Evolutionary conservation across 73 alveolate genomes (phyloP).

Genomic region (Blepharisma stoltei): DNA sequence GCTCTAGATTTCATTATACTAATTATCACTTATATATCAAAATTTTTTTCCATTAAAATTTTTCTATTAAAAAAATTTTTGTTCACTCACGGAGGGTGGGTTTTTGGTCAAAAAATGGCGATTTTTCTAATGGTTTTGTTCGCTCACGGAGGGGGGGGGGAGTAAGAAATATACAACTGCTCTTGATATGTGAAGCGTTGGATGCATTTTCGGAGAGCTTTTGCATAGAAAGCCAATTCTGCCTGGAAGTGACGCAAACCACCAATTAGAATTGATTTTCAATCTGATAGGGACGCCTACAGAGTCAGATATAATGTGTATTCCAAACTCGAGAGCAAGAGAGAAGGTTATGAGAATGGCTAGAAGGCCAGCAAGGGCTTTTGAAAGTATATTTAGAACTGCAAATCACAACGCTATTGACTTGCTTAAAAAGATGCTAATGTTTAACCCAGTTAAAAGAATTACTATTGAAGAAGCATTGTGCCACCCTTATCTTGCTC

Average conservation of each 20-base stretch:
- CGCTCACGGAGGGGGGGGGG: no score
- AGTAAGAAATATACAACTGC: constrained; percentile 47
- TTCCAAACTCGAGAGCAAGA: constrained; percentile 58
- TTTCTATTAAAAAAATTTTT: no score
- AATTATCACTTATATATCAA: no score
- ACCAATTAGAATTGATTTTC: constrained; percentile 80
- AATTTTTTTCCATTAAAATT: no score
- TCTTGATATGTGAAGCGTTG: constrained; percentile 76
- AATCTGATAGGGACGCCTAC: constrained; percentile 82
- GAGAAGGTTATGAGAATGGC: constrained; percentile 37
- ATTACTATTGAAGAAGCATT: constrained; percentile 84
- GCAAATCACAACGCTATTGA: constrained; percentile 53
- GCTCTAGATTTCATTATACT: no score
- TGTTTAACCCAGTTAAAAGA: constrained; percentile 79
- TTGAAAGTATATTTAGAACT: constrained; percentile 43
- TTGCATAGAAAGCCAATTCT: constrained; percentile 75
- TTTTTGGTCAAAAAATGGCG: no score
- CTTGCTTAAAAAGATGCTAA: constrained; percentile 40
- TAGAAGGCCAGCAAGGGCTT: constrained; percentile 34
- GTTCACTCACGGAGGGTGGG: no score
- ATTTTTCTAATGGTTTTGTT: no score
- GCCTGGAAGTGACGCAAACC: constrained; percentile 82
- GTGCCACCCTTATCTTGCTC: constrained; percentile 80
- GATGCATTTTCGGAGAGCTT: constrained; percentile 89
- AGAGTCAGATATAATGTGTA: constrained; percentile 43